These are phyloP conservation scores for Houttuynia cordata DNA, from an alignment of 164 flowering plant genomes.

Conservation along the genomic window DNA sequence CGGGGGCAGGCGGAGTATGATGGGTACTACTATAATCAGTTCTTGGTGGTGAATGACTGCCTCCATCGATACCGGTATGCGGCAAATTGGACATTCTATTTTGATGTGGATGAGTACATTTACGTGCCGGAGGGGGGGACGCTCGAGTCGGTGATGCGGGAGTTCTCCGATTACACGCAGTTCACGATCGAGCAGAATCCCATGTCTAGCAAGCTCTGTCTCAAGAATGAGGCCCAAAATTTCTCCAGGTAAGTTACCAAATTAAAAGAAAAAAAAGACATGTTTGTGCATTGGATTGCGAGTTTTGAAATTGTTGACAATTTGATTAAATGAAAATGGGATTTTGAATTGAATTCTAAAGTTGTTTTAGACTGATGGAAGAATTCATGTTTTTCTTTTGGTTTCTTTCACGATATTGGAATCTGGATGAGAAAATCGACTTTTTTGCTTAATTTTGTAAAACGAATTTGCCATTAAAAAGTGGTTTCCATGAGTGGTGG, in stretches of 20 bases:
- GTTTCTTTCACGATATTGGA: no score
- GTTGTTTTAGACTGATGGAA: no score
- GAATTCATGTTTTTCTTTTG: no score
- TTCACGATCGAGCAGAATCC: slow-evolving; percentile 69
- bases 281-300: no score
- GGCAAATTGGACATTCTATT: slow-evolving; percentile 62
- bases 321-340: no score
- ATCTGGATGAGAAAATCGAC: no score
- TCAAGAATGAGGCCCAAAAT: slow-evolving; percentile 27
- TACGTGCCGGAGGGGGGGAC: slow-evolving; percentile 34
- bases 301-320: no score
- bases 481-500: no score
- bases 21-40: slow-evolving; percentile 57
- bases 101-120: slow-evolving; percentile 64
- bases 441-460: no score
- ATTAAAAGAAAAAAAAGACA: no score
- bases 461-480: no score
- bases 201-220: slow-evolving; percentile 48
- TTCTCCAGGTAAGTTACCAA: slow-evolving; percentile 16
- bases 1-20: slow-evolving; percentile 41
- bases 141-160: slow-evolving; percentile 32
- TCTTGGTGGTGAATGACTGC: slow-evolving; percentile 56
- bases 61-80: slow-evolving; percentile 36
- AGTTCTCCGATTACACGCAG: slow-evolving; percentile 39
- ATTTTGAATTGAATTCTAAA: no score